phyloP scores from a whole-genome alignment of 257 asterid species.

The Asclepias syriaca region DNA sequence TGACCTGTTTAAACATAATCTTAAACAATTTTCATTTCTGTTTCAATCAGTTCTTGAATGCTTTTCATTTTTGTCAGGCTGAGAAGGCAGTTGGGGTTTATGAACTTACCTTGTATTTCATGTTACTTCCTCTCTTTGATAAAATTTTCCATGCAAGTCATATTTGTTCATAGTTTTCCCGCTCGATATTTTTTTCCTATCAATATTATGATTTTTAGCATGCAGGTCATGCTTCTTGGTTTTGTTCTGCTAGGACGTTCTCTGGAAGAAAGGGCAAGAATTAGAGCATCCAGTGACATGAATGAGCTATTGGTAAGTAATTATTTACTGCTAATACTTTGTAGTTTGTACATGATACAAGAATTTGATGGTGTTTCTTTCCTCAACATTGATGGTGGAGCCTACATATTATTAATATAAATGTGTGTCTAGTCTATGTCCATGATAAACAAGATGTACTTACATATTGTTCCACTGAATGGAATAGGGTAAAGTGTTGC shows the following conservation, averaged over 20 bases:
- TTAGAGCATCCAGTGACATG: slow-evolving; percentile 97
- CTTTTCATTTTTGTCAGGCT: background rate
- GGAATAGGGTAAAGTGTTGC: background rate
- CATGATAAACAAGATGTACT: background rate
- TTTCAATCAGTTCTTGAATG: background rate
- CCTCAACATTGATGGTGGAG: background rate
- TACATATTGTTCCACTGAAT: background rate
- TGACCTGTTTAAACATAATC: background rate
- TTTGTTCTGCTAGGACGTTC: slow-evolving; percentile 93
- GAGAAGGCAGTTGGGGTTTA: background rate
- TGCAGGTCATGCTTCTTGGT: slow-evolving; percentile 99
- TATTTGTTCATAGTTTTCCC: background rate
- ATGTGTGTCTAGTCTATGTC: background rate
- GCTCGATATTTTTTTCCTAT: slow-evolving; percentile 37
- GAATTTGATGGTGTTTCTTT: background rate
- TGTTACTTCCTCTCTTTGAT: background rate
- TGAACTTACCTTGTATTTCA: background rate
- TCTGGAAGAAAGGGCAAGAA: slow-evolving; percentile 92
- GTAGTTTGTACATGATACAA: background rate
- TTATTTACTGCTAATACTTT: background rate
- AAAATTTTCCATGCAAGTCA: background rate
- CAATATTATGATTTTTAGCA: slow-evolving; percentile 49
- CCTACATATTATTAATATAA: background rate
- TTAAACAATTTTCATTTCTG: background rate
- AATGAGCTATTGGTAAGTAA: slow-evolving; percentile 82